Evolutionary conservation across 768 basidiomycete genomes (phyloP).

Genomic region (Lactarius trivialis): DNA sequence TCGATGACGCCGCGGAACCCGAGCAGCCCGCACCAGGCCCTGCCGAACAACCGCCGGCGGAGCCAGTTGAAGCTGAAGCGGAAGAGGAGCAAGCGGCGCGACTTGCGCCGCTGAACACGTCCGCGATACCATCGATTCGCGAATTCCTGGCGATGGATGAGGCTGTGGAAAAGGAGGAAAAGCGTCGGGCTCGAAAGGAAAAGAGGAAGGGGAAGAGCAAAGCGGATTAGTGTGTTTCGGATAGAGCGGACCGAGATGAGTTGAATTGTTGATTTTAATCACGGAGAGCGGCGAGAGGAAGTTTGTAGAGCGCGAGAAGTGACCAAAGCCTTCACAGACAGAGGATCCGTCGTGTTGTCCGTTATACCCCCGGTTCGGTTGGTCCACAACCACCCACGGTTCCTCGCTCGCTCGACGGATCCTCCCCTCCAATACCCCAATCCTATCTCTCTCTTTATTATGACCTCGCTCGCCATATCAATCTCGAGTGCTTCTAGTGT

Average conservation of each 20-base stretch:
- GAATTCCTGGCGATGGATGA: constrained; percentile 76
- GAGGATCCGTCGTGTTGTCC: constrained; percentile 49
- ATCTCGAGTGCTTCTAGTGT: constrained; percentile 20
- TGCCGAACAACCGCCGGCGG: constrained; percentile 23
- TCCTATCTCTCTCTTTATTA: constrained; percentile 23
- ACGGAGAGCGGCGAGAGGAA: background rate
- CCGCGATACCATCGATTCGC: constrained; percentile 73
- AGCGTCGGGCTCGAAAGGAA: constrained; percentile 68
- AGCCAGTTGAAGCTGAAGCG: constrained; percentile 35
- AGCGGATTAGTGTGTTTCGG: constrained; percentile 10
- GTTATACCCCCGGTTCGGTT: constrained; percentile 39
- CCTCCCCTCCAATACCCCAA: constrained; percentile 32
- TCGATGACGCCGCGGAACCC: constrained; percentile 3
- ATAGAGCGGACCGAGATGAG: background rate
- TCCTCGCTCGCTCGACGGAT: constrained; percentile 48
- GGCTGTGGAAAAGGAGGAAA: constrained; percentile 55
- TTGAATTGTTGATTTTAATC: too few relatives aligned
- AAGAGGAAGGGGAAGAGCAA: constrained; percentile 50
- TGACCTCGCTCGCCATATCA: constrained; percentile 15
- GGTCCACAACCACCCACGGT: constrained; percentile 36
- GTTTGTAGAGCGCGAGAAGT: background rate
- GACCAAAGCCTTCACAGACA: constrained; percentile 4
- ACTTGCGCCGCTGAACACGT: constrained; percentile 72
- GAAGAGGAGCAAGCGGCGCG: constrained; percentile 44
- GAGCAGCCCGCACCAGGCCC: constrained; percentile 1